Evolutionary conservation across 768 basidiomycete genomes (phyloP).

Genomic region (Lactifluus rugatus): DNA sequence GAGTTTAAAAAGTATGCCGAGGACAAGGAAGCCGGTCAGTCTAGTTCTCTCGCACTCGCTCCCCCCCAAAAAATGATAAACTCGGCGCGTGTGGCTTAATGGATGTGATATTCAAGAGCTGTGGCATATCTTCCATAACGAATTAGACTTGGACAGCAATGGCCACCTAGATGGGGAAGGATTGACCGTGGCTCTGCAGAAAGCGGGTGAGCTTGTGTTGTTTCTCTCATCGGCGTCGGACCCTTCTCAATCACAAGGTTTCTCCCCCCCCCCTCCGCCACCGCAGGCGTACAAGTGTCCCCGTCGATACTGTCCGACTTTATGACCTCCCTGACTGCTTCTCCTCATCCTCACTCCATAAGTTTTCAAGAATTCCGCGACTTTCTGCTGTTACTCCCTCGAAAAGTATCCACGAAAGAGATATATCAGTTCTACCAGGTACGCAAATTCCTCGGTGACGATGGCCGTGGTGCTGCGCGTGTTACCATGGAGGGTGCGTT

Average conservation of each 20-base stretch:
- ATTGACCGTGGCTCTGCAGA: slow-evolving; percentile 48
- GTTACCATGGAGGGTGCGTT: slow-evolving; percentile 80
- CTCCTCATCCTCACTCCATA: slow-evolving; percentile 57
- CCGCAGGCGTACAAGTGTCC: slow-evolving; percentile 60
- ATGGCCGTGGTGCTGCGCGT: slow-evolving; percentile 67
- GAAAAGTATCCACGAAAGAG: slow-evolving; percentile 70
- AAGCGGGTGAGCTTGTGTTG: slow-evolving; percentile 50
- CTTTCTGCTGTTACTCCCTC: slow-evolving; percentile 79
- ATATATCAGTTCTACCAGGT: slow-evolving; percentile 80
- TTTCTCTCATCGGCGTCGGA: not conserved
- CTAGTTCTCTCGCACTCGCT: not conserved
- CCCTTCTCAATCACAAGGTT: not conserved
- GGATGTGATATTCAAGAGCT: slow-evolving; percentile 48
- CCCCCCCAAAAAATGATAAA: not conserved
- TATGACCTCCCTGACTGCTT: slow-evolving; percentile 66
- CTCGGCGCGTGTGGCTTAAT: slow-evolving; percentile 14
- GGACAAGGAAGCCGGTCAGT: slow-evolving; percentile 67
- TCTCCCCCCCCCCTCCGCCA: not conserved
- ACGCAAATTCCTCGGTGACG: slow-evolving; percentile 55
- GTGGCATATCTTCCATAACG: slow-evolving; percentile 86
- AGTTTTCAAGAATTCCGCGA: slow-evolving; percentile 83
- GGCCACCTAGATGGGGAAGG: slow-evolving; percentile 66
- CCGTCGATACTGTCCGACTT: slow-evolving; percentile 70
- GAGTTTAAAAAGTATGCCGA: slow-evolving; percentile 69
- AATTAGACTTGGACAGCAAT: slow-evolving; percentile 84